These are phyloP conservation scores for Picea mariana DNA, from an alignment of 83 land plant genomes.

Conservation along the genomic window DNA sequence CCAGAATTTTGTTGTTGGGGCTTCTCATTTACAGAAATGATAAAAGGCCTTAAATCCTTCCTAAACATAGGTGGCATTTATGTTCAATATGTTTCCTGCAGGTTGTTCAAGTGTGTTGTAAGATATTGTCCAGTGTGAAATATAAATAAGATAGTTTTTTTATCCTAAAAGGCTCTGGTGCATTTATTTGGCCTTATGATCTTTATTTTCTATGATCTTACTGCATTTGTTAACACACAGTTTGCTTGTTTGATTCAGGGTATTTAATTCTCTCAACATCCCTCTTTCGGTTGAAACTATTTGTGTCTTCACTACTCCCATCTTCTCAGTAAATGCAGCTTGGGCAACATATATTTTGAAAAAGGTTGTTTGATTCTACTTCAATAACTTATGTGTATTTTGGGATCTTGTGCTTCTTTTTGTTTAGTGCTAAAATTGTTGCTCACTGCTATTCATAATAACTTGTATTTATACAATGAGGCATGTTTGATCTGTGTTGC, in stretches of 20 bases:
- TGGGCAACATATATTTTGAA: slow-evolving; percentile 99
- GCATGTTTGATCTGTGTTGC: slow-evolving; percentile 14
- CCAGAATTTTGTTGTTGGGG: not conserved
- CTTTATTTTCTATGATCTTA: not conserved
- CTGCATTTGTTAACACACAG: not conserved
- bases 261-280: slow-evolving; percentile 81
- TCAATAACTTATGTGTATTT: not conserved
- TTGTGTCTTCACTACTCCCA: slow-evolving; percentile 98
- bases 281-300: slow-evolving; percentile 99
- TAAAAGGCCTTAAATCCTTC: not conserved
- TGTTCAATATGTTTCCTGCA: not conserved
- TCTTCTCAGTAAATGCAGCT: slow-evolving; percentile 94
- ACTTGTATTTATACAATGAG: not conserved
- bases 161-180: not conserved
- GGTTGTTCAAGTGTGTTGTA: not conserved
- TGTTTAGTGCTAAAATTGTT: not conserved
- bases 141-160: not conserved
- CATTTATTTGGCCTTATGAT: not conserved
- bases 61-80: not conserved
- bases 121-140: not conserved
- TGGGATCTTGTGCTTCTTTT: not conserved
- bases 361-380: slow-evolving; percentile 50
- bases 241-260: slow-evolving; percentile 50
- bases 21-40: not conserved
- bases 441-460: not conserved